Base-by-base conservation (phyloP, 352 stramenopile species). In the Pythium aquatile region DNA sequence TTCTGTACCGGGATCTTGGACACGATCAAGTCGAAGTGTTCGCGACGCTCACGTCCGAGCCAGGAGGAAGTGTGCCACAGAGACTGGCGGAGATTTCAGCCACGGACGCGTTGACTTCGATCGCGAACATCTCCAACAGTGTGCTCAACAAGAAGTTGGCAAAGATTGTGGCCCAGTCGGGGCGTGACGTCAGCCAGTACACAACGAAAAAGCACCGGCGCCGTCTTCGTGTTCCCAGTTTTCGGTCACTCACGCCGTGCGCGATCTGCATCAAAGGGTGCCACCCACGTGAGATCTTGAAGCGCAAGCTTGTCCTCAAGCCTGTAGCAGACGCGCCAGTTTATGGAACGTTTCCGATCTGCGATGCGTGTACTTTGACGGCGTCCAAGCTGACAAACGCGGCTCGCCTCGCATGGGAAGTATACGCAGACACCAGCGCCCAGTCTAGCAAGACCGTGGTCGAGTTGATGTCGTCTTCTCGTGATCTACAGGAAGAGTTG, bases 1-100 rank as follows among this genome's bases (percentile, higher is more conserved):
- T 71, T 3, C 32, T 87, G 32, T 87, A 78, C 51, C 71, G 68
- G 1, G 69, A 87, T 42, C 69, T 74, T 16, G 65, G 70, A 4
- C 35, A 66, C 0, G 64, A 61, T 1, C 73, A 65, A 0, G 67
- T 87, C 26, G 74, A 84, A 29, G 73, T 78, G 39, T 84, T 79
- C 52, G 58, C 14, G 29, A 65, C 58, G 17, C 28, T 65, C 20
- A 53, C 26, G 5, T 55, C 58, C 55, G 60, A 66, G n/a, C 17
- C 40, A 4, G 53, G 51, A 5, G 60, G 60, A 16, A 53, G 54
- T 40, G 29, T 66, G n/a, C 60, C 60, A 11, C 30, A 42, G 24
- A 56, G 48, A 30, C 51, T 66, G 8, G 60, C 53, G 11, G 49
- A 40, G 26, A 42, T 58, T 24, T 44, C 58, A 14, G 49, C 42